Conservation (phyloP, 2,329 filamentous ascomycete genomes). For the Lasiodiplodia hormozganensis region DNA sequence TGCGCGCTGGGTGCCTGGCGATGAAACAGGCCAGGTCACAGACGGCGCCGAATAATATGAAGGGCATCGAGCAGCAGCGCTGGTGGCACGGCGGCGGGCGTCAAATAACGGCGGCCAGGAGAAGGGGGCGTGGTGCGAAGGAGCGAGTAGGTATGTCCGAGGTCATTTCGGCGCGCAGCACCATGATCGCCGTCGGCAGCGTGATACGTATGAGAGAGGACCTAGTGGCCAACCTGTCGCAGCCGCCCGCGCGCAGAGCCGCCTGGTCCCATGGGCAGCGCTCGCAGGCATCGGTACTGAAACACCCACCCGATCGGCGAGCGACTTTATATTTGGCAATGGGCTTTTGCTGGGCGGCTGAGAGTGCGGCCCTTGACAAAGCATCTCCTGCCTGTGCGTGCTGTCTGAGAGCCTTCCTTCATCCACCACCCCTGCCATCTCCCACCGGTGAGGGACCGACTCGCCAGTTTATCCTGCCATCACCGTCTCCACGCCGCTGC, state of each 20-base stretch:
- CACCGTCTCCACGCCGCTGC: background rate
- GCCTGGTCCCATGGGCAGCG: background rate
- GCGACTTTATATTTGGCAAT: slow-evolving; percentile 23
- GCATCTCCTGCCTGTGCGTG: slow-evolving; percentile 27
- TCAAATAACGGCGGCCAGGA: slow-evolving; percentile 21
- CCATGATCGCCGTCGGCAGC: slow-evolving; percentile 11
- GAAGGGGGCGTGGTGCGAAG: slow-evolving; percentile 17
- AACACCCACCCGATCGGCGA: slow-evolving; percentile 21
- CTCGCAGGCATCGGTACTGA: background rate
- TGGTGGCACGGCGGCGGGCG: slow-evolving; percentile 12
- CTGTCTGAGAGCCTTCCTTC: background rate
- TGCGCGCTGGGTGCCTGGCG: slow-evolving; percentile 27
- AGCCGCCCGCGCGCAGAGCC: slow-evolving; percentile 18
- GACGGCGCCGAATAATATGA: slow-evolving; percentile 6
- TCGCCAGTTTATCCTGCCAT: slow-evolving; percentile 16
- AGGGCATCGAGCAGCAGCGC: slow-evolving; percentile 7
- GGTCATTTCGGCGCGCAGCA: slow-evolving; percentile 25
- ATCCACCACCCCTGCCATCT: background rate
- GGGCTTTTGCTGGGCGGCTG: slow-evolving; percentile 8
- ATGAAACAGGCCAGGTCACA: slow-evolving; percentile 29
- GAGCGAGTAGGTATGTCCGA: slow-evolving; percentile 23
- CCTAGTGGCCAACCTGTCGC: no score
- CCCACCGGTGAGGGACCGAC: slow-evolving; percentile 24
- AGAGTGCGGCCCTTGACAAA: slow-evolving; percentile 7
- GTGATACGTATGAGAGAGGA: background rate